phyloP scores from a whole-genome alignment of 2,329 filamentous ascomycete genomes.

The Arthroderma sp. region DNA sequence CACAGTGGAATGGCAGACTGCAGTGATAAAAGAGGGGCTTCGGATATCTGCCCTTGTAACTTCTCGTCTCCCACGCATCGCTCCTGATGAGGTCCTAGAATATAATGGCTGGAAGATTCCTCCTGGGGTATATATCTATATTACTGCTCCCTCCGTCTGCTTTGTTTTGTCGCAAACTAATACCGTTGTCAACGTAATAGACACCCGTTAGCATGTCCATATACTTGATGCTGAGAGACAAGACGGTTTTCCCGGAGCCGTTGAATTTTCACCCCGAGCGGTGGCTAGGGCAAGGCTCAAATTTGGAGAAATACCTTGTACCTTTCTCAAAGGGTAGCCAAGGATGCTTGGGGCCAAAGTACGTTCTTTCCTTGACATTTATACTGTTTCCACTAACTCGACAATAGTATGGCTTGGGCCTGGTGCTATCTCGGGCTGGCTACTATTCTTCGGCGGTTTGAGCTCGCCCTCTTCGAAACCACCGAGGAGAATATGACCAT shows the following conservation, averaged over 20 bases:
- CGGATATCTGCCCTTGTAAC: constrained; percentile 16
- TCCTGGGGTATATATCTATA: constrained; percentile 16
- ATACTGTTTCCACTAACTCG: background rate
- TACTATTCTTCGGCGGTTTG: constrained; percentile 4
- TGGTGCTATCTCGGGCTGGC: constrained; percentile 2
- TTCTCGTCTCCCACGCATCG: constrained; percentile 16
- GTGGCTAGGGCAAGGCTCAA: constrained; percentile 17
- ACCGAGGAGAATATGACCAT: constrained; percentile 1
- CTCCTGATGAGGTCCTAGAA: constrained; percentile 14
- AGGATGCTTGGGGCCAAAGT: constrained; percentile 22
- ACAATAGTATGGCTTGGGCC: background rate
- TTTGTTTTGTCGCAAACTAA: background rate
- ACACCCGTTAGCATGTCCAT: constrained; percentile 17
- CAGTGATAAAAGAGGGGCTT: constrained; percentile 22
- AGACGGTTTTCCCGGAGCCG: constrained; percentile 20
- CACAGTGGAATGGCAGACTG: background rate
- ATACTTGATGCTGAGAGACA: constrained; percentile 15
- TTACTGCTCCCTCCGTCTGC: background rate
- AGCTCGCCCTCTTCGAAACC: constrained; percentile 1
- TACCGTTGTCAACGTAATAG: constrained; percentile 5
- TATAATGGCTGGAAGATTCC: constrained; percentile 16
- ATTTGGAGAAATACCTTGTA: constrained; percentile 19
- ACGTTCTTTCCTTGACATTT: background rate
- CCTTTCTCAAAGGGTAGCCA: constrained; percentile 22
- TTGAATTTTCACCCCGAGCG: constrained; percentile 22